Percentiles rank a stretch among this genome's conserved stretches.
Evolutionary conservation across 2,329 filamentous ascomycete genomes (phyloP).

Genomic region (Nigrospora oryzae): DNA sequence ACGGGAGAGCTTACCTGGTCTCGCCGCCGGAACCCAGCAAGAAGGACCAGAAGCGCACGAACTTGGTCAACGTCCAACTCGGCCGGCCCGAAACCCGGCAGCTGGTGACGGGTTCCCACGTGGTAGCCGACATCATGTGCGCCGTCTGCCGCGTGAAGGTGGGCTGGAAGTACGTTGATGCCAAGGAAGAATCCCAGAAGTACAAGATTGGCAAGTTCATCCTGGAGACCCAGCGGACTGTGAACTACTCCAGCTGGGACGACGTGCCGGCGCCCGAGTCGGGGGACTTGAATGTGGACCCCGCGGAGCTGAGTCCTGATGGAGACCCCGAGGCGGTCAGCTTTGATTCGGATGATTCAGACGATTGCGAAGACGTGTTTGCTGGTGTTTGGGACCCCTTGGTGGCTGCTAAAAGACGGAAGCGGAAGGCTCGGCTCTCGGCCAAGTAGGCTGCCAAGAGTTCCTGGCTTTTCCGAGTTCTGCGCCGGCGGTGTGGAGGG

Average conservation of each 20-base stretch:
- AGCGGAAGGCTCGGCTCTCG: conserved; percentile 19
- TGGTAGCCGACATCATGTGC: conserved; percentile 57
- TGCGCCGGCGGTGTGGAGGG: no score
- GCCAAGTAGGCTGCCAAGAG: no score
- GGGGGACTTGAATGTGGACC: conserved; percentile 10
- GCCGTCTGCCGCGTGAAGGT: conserved; percentile 45
- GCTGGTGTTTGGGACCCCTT: conserved; percentile 51
- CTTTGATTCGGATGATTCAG: conserved; percentile 57
- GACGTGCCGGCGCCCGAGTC: conserved; percentile 23
- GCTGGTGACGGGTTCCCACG: conserved; percentile 54
- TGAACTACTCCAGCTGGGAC: conserved; percentile 46
- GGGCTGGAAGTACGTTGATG: conserved; percentile 63
- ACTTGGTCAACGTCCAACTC: conserved; percentile 46
- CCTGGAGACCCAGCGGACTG: conserved; percentile 51
- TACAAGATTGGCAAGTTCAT: conserved; percentile 67
- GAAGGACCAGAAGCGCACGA: conserved; percentile 5
- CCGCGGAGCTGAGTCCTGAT: conserved; percentile 4
- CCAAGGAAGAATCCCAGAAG: conserved; percentile 47
- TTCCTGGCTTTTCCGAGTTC: no score
- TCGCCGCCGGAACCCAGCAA: conserved; percentile 22
- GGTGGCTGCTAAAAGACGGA: conserved; percentile 37
- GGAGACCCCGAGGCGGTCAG: conserved; percentile 25
- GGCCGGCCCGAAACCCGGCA: conserved; percentile 46
- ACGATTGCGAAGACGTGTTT: conserved; percentile 61
- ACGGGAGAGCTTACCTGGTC: conserved; percentile 56